Percentiles rank a stretch among this genome's conserved stretches.
Conservation (phyloP, 2,329 filamentous ascomycete genomes). For the Fusarium burgessii region DNA sequence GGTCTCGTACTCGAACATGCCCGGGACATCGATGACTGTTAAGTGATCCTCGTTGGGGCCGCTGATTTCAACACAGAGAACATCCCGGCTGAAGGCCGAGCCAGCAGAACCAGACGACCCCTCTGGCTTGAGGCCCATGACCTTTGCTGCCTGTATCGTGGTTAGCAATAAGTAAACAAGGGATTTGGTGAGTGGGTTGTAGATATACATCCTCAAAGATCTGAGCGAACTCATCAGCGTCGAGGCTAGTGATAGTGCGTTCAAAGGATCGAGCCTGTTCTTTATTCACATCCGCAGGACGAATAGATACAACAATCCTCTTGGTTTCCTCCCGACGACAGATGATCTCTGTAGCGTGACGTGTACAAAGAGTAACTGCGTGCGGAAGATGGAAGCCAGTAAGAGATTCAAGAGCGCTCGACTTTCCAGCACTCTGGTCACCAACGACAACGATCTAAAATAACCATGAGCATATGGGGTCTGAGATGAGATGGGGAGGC, state of each 20-base stretch:
- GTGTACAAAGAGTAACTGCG: constrained; percentile 59
- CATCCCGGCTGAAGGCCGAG: constrained; percentile 60
- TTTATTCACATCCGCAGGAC: constrained; percentile 24
- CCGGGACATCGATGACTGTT: constrained; percentile 67
- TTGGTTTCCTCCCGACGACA: constrained; percentile 52
- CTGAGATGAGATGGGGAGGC: rapidly evolving
- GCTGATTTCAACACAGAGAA: constrained; percentile 56
- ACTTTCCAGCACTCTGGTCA: constrained; percentile 88
- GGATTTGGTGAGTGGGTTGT: no score
- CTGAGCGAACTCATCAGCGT: constrained; percentile 47
- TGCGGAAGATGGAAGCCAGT: constrained; percentile 63
- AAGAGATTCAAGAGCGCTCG: constrained; percentile 79
- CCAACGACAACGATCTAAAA: constrained; percentile 83
- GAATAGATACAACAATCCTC: constrained; percentile 58
- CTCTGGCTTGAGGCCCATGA: no score
- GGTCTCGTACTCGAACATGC: constrained; percentile 57
- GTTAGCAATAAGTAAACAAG: no score
- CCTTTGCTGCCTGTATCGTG: constrained; percentile 52
- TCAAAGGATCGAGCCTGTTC: constrained; percentile 45
- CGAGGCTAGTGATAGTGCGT: constrained; percentile 41
- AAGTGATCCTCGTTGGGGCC: constrained; percentile 61
- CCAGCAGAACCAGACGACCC: no score
- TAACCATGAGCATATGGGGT: neutral
- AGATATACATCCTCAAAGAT: constrained; percentile 55
- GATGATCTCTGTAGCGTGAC: constrained; percentile 62